Percentiles rank a stretch among this genome's conserved stretches.
Evolutionary conservation across 1,139 yeast species (phyloP).

Genomic region (Saccharomyces uvarum): DNA sequence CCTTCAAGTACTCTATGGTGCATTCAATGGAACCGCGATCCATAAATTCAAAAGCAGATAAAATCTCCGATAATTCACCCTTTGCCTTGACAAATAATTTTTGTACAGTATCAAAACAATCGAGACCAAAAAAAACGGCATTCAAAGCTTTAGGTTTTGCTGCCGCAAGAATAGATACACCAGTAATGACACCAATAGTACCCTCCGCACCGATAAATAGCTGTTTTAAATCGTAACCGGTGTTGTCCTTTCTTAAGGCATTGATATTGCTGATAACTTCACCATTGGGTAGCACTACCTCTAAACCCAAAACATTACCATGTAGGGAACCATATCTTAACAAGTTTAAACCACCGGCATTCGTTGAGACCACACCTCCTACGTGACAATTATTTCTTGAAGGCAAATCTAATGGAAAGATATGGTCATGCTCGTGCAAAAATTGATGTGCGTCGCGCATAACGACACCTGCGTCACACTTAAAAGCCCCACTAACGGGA

Average conservation of each 20-base stretch:
- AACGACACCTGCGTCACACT: constrained; percentile 85
- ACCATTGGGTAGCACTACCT: constrained; percentile 87
- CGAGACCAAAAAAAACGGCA: constrained; percentile 81
- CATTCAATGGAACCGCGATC: constrained; percentile 66
- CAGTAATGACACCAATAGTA: constrained; percentile 81
- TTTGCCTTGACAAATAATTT: constrained; percentile 75
- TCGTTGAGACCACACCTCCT: constrained; percentile 92
- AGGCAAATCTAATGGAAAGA: constrained; percentile 89
- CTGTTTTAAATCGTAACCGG: constrained; percentile 89
- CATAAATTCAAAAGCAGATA: constrained; percentile 94
- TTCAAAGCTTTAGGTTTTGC: constrained; percentile 79
- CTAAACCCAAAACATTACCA: constrained; percentile 84
- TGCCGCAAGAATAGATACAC: constrained; percentile 82
- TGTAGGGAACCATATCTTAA: constrained; percentile 87
- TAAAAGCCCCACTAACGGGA: constrained; percentile 73
- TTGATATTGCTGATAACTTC: constrained; percentile 71
- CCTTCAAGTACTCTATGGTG: constrained; percentile 48
- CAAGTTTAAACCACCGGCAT: constrained; percentile 89
- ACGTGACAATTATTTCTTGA: constrained; percentile 96
- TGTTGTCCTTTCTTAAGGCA: constrained; percentile 82
- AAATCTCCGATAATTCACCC: constrained; percentile 69
- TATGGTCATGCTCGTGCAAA: constrained; percentile 72
- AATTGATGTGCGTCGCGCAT: constrained; percentile 78
- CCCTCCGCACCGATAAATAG: constrained; percentile 90
- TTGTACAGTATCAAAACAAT: constrained; percentile 77